A percentile compares a stretch with the other conserved stretches of the same genome.
Conservation (phyloP, 768 basidiomycete species). For the Cyclocybe cylindracea region DNA sequence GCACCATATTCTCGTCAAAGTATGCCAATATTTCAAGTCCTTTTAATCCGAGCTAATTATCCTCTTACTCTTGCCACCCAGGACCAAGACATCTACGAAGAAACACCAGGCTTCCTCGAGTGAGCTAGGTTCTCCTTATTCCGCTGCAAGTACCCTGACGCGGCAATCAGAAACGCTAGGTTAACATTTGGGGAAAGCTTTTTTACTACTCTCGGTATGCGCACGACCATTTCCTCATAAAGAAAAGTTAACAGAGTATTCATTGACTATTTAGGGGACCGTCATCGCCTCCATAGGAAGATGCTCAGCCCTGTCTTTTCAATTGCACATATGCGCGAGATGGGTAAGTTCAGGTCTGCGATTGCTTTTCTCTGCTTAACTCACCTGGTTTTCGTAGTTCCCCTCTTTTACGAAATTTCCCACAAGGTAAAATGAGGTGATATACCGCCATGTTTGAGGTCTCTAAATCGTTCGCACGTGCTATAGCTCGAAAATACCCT, state of each 20-base stretch:
- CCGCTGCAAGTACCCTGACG: background rate
- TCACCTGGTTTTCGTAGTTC: conserved; percentile 22
- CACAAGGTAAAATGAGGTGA: too few relatives aligned
- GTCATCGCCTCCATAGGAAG: conserved; percentile 43
- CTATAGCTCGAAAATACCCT: conserved; percentile 33
- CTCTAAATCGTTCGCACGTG: too few relatives aligned
- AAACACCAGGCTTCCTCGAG: too few relatives aligned
- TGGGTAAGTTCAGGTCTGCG: conserved; percentile 16
- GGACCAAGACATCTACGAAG: conserved; percentile 33
- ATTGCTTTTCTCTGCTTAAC: background rate
- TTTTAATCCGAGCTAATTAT: background rate
- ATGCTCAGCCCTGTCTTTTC: conserved; percentile 49
- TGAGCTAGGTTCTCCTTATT: conserved; percentile 8
- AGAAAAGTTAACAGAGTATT: too few relatives aligned
- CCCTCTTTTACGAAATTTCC: too few relatives aligned
- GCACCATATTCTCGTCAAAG: too few relatives aligned
- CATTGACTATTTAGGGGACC: conserved; percentile 39
- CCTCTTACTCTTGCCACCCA: conserved; percentile 3
- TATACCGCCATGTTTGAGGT: too few relatives aligned
- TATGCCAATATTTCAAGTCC: too few relatives aligned
- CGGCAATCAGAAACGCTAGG: conserved; percentile 13
- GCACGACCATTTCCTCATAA: background rate
- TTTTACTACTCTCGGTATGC: conserved; percentile 21
- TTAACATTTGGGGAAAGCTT: conserved; percentile 26
- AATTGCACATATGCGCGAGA: conserved; percentile 37